Percentiles rank a stretch among this genome's conserved stretches.
Conservation (phyloP, 495 filamentous ascomycete species). For the Aspergillus heteromorphus region DNA sequence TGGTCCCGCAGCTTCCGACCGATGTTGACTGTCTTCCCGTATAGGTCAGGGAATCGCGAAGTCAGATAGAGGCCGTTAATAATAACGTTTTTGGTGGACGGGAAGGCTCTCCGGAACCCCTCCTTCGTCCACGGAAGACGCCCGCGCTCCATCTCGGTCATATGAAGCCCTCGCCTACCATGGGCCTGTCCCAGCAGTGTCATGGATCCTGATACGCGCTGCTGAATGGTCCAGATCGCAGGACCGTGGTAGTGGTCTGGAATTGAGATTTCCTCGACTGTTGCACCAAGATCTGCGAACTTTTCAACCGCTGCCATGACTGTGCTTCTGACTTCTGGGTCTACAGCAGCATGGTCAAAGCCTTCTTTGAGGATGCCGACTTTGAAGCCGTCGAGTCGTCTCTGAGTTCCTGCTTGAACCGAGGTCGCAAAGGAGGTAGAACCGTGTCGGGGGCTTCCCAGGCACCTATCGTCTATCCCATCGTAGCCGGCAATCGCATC, state of each 20-base stretch:
- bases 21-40: slow-evolving; percentile 38
- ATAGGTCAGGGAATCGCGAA: slow-evolving; percentile 33
- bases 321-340: slow-evolving; percentile 33
- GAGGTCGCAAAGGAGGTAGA: slow-evolving; percentile 36
- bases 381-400: slow-evolving; percentile 42
- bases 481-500: slow-evolving; percentile 52
- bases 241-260: slow-evolving; percentile 45
- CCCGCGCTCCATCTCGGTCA: slow-evolving; percentile 33
- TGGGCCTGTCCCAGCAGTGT: slow-evolving; percentile 34
- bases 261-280: slow-evolving; percentile 45
- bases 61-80: slow-evolving; percentile 39
- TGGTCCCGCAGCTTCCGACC: slow-evolving; percentile 37
- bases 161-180: slow-evolving; percentile 33
- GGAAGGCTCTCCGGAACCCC: slow-evolving; percentile 30
- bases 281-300: slow-evolving; percentile 46
- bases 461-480: slow-evolving; percentile 50
- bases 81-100: slow-evolving; percentile 38
- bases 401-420: slow-evolving; percentile 10
- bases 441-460: slow-evolving; percentile 39
- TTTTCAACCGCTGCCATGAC: slow-evolving; percentile 42
- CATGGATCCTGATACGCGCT: slow-evolving; percentile 37
- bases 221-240: slow-evolving; percentile 47
- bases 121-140: slow-evolving; percentile 29
- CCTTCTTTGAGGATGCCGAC: slow-evolving; percentile 50
- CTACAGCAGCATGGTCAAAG: slow-evolving; percentile 38